Conservation (phyloP, 2,329 filamentous ascomycete species). For the Cordyceps militaris region DNA sequence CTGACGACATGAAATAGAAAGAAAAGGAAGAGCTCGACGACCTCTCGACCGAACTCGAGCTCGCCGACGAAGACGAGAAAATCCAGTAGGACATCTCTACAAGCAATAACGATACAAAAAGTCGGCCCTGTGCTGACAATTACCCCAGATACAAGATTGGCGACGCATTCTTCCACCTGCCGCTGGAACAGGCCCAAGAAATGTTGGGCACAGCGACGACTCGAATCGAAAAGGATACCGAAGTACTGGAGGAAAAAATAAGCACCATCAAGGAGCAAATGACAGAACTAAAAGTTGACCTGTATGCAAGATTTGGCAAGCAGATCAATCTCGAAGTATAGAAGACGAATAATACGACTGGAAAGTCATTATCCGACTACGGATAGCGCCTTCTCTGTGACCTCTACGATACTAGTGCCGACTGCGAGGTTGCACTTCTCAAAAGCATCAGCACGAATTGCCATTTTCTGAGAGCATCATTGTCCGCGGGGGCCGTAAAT, state of each 20-base stretch:
- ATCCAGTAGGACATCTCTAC: constrained; percentile 60
- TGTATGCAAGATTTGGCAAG: constrained; percentile 91
- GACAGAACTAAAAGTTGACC: constrained; percentile 78
- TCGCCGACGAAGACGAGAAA: constrained; percentile 90
- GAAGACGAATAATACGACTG: constrained; percentile 3
- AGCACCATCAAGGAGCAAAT: constrained; percentile 74
- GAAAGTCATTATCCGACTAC: neutral
- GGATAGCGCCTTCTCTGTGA: neutral
- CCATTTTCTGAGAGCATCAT: neutral
- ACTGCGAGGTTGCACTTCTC: neutral
- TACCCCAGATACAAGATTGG: constrained; percentile 81
- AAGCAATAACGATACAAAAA: neutral
- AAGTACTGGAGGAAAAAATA: constrained; percentile 69
- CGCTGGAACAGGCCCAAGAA: constrained; percentile 77
- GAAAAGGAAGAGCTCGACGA: constrained; percentile 98
- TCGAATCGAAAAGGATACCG: constrained; percentile 70
- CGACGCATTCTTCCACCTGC: constrained; percentile 86
- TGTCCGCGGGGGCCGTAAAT: neutral
- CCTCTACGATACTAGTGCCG: neutral
- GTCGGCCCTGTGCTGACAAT: neutral
- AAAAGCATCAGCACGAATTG: neutral
- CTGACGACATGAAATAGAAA: constrained; percentile 53
- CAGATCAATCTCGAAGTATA: constrained; percentile 83
- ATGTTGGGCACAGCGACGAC: constrained; percentile 67
- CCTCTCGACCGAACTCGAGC: constrained; percentile 80